These are phyloP conservation scores for Lasiosphaeriaceae sp. DNA, from an alignment of 495 filamentous ascomycete species.

Conservation along the genomic window DNA sequence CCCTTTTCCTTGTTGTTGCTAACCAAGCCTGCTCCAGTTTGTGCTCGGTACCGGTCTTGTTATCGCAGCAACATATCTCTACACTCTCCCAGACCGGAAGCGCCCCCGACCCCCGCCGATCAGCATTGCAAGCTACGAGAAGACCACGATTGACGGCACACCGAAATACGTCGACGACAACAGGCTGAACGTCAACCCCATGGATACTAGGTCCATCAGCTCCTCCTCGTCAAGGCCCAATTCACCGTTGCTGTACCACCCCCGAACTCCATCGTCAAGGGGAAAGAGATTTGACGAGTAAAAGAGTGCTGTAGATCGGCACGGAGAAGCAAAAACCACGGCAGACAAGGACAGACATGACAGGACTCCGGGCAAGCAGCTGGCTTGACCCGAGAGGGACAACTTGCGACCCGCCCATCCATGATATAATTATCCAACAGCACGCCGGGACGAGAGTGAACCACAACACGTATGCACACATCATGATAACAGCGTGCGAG, in stretches of 20 bases:
- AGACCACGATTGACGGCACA: slow-evolving; percentile 53
- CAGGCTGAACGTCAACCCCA: slow-evolving; percentile 30
- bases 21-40: slow-evolving; percentile 54
- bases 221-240: slow-evolving; percentile 63
- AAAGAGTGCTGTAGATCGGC: background rate
- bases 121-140: slow-evolving; percentile 71
- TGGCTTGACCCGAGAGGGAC: background rate
- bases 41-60: slow-evolving; percentile 73
- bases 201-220: slow-evolving; percentile 45
- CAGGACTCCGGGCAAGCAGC: background rate
- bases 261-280: slow-evolving; percentile 39
- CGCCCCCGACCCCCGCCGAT: slow-evolving; percentile 67
- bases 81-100: slow-evolving; percentile 57
- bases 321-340: background rate
- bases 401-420: background rate
- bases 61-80: slow-evolving; percentile 77
- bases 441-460: background rate
- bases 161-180: slow-evolving; percentile 30
- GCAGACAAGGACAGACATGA: background rate
- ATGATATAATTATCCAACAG: background rate
- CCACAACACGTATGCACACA: background rate
- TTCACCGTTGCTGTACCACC: slow-evolving; percentile 56
- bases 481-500: background rate
- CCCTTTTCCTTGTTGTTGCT: slow-evolving; percentile 4
- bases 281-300: slow-evolving; percentile 40